These are phyloP conservation scores for Polymyxa betae DNA, from an alignment of 208 protist genomes.

Conservation along the genomic window DNA sequence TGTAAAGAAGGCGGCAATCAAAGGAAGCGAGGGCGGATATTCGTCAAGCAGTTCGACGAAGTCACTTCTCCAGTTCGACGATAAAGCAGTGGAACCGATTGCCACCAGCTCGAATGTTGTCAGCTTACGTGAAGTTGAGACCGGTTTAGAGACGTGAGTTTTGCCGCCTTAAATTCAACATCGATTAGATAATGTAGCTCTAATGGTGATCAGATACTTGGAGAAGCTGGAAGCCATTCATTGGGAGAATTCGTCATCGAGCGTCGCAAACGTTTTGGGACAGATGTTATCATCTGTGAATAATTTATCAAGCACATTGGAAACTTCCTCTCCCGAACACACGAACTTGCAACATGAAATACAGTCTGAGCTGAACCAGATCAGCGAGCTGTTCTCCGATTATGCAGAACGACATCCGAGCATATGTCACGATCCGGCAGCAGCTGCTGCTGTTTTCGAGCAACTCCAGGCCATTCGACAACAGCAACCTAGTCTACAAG, in stretches of 20 bases:
- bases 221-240: slow-evolving; percentile 12
- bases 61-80: neutral
- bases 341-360: slow-evolving; percentile 40
- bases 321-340: slow-evolving; percentile 23
- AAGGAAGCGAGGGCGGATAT: neutral
- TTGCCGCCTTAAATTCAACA: neutral
- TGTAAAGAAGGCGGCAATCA: neutral
- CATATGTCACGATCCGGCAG: slow-evolving; percentile 9
- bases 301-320: slow-evolving; percentile 9
- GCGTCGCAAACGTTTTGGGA: neutral
- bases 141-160: neutral
- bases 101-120: neutral
- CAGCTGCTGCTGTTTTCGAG: slow-evolving; percentile 20
- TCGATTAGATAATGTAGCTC: no score
- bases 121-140: neutral
- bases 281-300: slow-evolving; percentile 37
- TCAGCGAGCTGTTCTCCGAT: slow-evolving; percentile 43
- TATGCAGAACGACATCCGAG: slow-evolving; percentile 33
- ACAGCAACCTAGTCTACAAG: neutral
- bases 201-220: neutral
- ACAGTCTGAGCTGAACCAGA: slow-evolving; percentile 45
- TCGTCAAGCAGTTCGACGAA: neutral
- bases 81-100: no score
- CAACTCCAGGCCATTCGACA: neutral
- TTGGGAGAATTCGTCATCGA: slow-evolving; percentile 47